Percentiles rank a stretch among this genome's conserved stretches.
phyloP scores from a whole-genome alignment of 495 filamentous ascomycete species.

The Neurospora africana region DNA sequence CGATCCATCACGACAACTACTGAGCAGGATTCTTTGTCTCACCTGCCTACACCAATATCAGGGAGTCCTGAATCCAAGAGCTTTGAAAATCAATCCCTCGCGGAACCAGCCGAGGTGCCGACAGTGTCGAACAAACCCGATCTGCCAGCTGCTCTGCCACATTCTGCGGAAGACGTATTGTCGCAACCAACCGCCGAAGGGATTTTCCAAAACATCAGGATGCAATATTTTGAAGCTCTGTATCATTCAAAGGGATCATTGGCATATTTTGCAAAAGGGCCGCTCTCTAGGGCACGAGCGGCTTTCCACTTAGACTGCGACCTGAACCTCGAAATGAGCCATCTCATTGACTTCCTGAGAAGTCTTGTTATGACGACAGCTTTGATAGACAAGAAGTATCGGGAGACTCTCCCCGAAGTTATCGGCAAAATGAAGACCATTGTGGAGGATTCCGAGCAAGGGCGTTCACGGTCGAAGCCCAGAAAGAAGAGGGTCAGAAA shows the following conservation, averaged over 20 bases:
- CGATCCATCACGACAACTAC: conserved; percentile 20
- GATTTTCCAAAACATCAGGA: conserved; percentile 56
- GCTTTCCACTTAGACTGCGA: conserved; percentile 55
- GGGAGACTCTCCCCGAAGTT: conserved; percentile 59
- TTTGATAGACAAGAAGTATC: conserved; percentile 80
- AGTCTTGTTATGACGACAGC: conserved; percentile 60
- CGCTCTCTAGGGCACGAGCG: conserved; percentile 75
- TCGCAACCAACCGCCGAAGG: conserved; percentile 48
- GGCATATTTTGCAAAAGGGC: conserved; percentile 96
- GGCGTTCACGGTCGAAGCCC: conserved; percentile 22
- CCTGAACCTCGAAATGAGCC: conserved; percentile 40
- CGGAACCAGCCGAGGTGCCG: background rate
- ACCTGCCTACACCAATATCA: background rate
- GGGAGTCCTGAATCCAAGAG: background rate
- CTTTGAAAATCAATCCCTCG: background rate
- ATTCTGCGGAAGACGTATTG: conserved; percentile 11
- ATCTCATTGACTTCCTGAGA: conserved; percentile 59
- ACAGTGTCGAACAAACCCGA: conserved; percentile 2
- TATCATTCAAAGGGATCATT: conserved; percentile 89
- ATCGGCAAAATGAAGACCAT: conserved; percentile 52
- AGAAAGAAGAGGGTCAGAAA: conserved; percentile 57
- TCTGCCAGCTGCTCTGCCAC: background rate
- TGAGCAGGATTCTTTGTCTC: conserved; percentile 23
- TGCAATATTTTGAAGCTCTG: conserved; percentile 78
- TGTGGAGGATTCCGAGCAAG: conserved; percentile 51